Base-by-base conservation (phyloP, 495 filamentous ascomycete species). In the Penicillium turbatum region DNA sequence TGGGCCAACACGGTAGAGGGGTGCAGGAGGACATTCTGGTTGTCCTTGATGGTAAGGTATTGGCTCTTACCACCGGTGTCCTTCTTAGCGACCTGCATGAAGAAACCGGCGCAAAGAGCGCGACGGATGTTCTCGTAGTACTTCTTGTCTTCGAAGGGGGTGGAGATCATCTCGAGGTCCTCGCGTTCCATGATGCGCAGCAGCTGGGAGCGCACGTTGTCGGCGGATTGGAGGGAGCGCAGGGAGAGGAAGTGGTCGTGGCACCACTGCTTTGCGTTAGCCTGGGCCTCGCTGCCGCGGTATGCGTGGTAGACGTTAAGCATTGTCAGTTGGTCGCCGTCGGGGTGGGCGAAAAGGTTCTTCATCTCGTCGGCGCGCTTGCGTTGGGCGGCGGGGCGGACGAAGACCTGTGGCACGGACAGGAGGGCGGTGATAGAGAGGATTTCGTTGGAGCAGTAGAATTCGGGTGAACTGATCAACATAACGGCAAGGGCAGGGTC, bases 281-380 rank as follows among this genome's bases (percentile, higher is more conserved):
- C 76, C 65, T 91, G 88, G 0, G 85, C 83, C 6, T 86, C 79
- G 7, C 82, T 69, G 37, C 79, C 73, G 74, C 92, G 96, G 83
- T 92, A 99, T 15, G 95, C 95, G 69, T 99, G 95, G 70, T 97
- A 99, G 32, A 92, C 95, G 66, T 99, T 99, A 19, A 99, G 80
- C 73, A 99, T 84, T 13, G 91, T 97, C 13, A 99, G 76, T 60
- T 99, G 93, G 62, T 99, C 93, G 42, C 93, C 93, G 56, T 97
- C 91, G 6, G 82, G 79, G 63, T 99, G 93, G 11, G 91, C 86
- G 66, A 99, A 99, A 34, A 90, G 81, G 38, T 82, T 79, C 74
- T 97, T 99, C 90, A 96, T 96, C 64, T 97, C 92, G 62, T 99
- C 95, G 29, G 95, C 93, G n/a, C 87, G 83, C 69, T 95, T 92